Percentiles rank a stretch among this genome's conserved stretches.
phyloP scores from a whole-genome alignment of 2,329 filamentous ascomycete genomes.

The Paraphoma chrysanthemicola region DNA sequence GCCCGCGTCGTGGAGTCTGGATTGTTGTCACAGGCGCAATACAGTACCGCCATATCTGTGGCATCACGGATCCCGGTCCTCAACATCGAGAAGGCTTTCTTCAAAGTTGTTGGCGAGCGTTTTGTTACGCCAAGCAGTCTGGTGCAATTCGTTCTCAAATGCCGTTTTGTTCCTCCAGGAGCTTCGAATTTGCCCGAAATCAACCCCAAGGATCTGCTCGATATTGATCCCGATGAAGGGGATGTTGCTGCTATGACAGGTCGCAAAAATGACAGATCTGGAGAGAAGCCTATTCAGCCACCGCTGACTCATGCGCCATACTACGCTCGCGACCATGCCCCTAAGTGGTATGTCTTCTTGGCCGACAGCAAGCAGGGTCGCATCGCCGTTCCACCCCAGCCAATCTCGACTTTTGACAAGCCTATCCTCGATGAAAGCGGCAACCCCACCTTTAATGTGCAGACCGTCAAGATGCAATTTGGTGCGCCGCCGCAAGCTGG shows the following conservation, averaged over 20 bases:
- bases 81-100: constrained; percentile 89
- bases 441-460: constrained; percentile 90
- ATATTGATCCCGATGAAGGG: constrained; percentile 90
- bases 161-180: constrained; percentile 89
- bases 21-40: constrained; percentile 78
- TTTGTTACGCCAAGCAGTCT: constrained; percentile 91
- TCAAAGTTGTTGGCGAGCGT: constrained; percentile 96
- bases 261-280: constrained; percentile 71
- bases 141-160: constrained; percentile 94
- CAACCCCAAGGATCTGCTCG: constrained; percentile 81
- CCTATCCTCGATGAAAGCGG: constrained; percentile 81
- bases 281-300: constrained; percentile 72
- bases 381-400: constrained; percentile 94
- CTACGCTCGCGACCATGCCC: constrained; percentile 86
- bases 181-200: constrained; percentile 76
- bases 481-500: constrained; percentile 91
- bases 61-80: constrained; percentile 85
- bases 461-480: constrained; percentile 97
- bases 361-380: constrained; percentile 93
- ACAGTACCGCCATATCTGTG: constrained; percentile 75
- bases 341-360: constrained; percentile 93
- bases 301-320: constrained; percentile 91
- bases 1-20: constrained; percentile 72
- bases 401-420: constrained; percentile 92
- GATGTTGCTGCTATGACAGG: constrained; percentile 86